Evolutionary conservation across 1,284 basidiomycete species (phyloP).

Genomic region (Vanrija humicola): DNA sequence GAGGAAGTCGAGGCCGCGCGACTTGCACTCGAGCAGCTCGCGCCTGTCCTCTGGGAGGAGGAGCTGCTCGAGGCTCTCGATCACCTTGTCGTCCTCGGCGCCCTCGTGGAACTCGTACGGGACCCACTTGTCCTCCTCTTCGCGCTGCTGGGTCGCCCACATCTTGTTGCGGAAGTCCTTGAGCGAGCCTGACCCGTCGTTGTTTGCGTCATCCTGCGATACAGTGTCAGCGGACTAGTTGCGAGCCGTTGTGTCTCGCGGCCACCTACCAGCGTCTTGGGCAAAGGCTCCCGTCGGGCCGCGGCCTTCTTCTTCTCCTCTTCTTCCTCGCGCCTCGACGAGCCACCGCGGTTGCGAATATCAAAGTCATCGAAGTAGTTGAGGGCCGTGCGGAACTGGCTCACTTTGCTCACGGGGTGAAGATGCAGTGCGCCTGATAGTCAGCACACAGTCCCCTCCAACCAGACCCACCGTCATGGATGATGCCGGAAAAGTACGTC

Average conservation of each 20-base stretch:
- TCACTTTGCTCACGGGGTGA: constrained; percentile 36
- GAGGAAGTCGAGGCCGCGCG: constrained; percentile 40
- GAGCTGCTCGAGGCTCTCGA: constrained; percentile 28
- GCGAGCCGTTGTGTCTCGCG: background rate
- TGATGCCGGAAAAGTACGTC: constrained; percentile 37
- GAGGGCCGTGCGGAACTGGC: constrained; percentile 46
- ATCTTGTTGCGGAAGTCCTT: constrained; percentile 48
- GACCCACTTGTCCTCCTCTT: constrained; percentile 45
- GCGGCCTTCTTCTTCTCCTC: constrained; percentile 25
- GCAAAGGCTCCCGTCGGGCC: constrained; percentile 17
- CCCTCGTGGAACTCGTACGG: constrained; percentile 40
- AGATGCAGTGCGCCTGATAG: constrained; percentile 43
- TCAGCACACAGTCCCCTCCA: background rate
- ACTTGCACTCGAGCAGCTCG: constrained; percentile 33
- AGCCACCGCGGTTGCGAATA: constrained; percentile 14
- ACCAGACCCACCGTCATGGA: constrained; percentile 38
- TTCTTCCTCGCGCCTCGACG: constrained; percentile 23
- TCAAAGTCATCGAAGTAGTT: constrained; percentile 41
- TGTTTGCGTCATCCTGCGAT: constrained; percentile 34
- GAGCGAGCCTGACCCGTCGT: constrained; percentile 45
- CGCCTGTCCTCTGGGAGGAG: constrained; percentile 32
- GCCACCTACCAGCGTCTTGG: constrained; percentile 11
- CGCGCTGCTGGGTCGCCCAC: constrained; percentile 35
- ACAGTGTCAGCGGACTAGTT: background rate
- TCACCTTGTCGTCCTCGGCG: constrained; percentile 28